phyloP scores from a whole-genome alignment of 179 eudicot genomes.

The Silene coronaria region DNA sequence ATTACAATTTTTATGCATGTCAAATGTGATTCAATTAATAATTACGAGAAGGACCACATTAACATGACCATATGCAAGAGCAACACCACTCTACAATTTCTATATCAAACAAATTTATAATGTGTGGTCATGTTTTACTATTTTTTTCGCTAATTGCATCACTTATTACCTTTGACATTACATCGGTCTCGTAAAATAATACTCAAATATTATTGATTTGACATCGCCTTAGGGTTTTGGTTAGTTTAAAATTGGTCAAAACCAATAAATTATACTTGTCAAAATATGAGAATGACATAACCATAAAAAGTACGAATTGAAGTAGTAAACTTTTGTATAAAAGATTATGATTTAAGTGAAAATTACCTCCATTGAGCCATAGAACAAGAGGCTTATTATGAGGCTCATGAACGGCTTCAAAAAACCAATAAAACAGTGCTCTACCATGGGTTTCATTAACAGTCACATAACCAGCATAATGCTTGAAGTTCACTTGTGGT shows the following conservation, averaged over 20 bases:
- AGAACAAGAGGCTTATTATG: constrained; percentile 57
- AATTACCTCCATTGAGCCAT: constrained; percentile 90
- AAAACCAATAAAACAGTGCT: constrained; percentile 91
- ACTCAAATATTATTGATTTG: too few species aligned
- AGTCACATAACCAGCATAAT: constrained; percentile 74
- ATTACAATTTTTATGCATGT: constrained; percentile 1
- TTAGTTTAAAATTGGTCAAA: too few species aligned
- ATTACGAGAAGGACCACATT: constrained; percentile 22
- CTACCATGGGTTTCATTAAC: constrained; percentile 71
- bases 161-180: too few species aligned
- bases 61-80: constrained; percentile 13
- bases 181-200: too few species aligned
- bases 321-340: too few species aligned
- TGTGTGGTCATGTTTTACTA: constrained; percentile 8
- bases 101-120: not conserved
- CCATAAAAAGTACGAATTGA: too few species aligned
- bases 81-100: not conserved
- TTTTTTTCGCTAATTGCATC: not conserved
- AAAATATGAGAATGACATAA: too few species aligned
- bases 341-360: too few species aligned
- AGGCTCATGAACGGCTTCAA: constrained; percentile 54
- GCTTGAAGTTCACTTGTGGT: constrained; percentile 59
- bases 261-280: too few species aligned
- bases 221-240: too few species aligned
- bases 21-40: constrained; percentile 22